Percentiles rank a stretch among this genome's conserved stretches.
Evolutionary conservation across 495 filamentous ascomycete genomes (phyloP).

Genomic region (Xylaria longipes): DNA sequence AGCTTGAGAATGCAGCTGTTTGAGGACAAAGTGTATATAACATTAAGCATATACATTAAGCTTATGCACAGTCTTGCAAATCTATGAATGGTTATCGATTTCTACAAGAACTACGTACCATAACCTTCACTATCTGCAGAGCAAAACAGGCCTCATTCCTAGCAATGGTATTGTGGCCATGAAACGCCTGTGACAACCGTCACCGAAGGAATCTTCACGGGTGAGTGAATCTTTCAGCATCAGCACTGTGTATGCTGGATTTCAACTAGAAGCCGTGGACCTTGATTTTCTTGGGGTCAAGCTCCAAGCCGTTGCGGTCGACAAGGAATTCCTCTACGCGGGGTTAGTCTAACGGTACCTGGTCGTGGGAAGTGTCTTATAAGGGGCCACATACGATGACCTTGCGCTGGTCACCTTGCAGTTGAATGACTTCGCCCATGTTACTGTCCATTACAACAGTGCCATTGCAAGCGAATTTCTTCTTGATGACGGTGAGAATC

Average conservation of each 20-base stretch:
- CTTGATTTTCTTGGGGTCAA: constrained; percentile 27
- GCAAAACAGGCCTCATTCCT: neutral
- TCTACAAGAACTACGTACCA: constrained; percentile 3
- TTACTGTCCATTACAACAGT: constrained; percentile 96
- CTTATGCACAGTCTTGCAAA: neutral
- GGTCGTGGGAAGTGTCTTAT: neutral
- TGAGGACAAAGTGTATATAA: neutral
- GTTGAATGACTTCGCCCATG: constrained; percentile 99
- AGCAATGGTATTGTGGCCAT: neutral
- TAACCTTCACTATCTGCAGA: neutral
- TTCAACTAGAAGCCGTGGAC: constrained; percentile 24
- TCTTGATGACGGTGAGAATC: constrained; percentile 99
- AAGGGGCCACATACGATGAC: constrained; percentile 18
- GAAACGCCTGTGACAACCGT: neutral
- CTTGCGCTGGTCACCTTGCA: constrained; percentile 94
- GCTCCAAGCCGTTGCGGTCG: constrained; percentile 21
- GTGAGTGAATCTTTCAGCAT: neutral
- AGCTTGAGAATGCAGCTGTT: neutral
- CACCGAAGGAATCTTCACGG: neutral
- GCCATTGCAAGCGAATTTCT: constrained; percentile 99
- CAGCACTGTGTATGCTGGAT: neutral
- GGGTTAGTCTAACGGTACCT: neutral
- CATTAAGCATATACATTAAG: neutral
- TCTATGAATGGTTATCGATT: neutral
- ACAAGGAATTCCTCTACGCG: constrained; percentile 22